Evolutionary conservation across 164 flowering plant genomes (phyloP), one percentile per base, ranked within the genome.

Genomic region (Buxus sempervirens): DNA sequence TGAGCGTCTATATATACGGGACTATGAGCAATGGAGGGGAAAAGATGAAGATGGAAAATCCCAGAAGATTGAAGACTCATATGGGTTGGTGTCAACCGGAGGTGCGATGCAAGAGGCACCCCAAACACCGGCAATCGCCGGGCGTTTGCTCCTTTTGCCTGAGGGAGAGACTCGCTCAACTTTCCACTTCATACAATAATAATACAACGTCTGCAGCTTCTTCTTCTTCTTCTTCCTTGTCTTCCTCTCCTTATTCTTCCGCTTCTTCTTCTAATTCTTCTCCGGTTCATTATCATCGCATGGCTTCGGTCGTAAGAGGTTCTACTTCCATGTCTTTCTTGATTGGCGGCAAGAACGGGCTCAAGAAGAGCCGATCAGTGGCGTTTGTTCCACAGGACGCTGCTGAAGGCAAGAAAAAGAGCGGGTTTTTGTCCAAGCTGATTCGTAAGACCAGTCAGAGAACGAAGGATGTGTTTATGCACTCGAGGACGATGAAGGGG

Each of bases 141-240:
- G 81, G 81, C 0, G 81, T 78, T 0, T 78, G 81, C 68, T 73
- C 81, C 5, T 49, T 18, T 36, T 78, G 81, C 67, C 74, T 78
- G 2, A 63, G 74, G 24, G 81, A 78, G 41, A 70, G 45, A 48
- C 76, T 78, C 10, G 48, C 79, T 48, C 63, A 70, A 45, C 78
- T 78, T n/a, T 38, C 54, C 28, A 14, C 66, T 5, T n/a, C 68
- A 15, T 13, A 27, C 15, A 72, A 15, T 19, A 23, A 4, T 22
- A 8, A 10, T 48, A 19, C 25, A 24, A 22, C 9, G 58, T 9
- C 60, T 25, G 15, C 45, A 28, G 45, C 60, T 49, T 66, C 74
- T 28, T 64, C 67, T 56, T 67, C 48, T 5, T 48, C 69, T 25
- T 70, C 76, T n/a, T 21, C 67, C 12, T 18, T 60, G 12, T 55